Percentiles rank a stretch among this genome's conserved stretches.
Evolutionary conservation across 2,329 filamentous ascomycete species (phyloP).

Genomic region (Tolypocladium sp.): DNA sequence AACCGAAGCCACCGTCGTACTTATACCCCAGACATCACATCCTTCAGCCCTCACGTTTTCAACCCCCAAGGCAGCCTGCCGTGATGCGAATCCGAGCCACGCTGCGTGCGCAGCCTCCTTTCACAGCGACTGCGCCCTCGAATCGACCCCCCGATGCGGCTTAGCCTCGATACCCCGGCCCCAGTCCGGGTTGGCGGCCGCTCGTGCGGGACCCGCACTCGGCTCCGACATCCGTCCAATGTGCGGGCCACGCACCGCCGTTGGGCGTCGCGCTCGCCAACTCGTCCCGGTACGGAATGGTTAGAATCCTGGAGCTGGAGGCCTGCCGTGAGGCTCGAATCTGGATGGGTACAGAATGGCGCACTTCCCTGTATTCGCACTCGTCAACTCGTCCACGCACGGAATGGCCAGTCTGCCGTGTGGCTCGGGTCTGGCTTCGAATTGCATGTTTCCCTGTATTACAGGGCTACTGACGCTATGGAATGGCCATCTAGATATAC

Average conservation of each 20-base stretch:
- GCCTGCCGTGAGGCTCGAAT: background rate
- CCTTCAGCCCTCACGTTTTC: background rate
- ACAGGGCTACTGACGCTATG: background rate
- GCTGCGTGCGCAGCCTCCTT: background rate
- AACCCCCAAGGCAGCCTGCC: background rate
- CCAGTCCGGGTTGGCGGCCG: background rate
- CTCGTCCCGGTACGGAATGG: background rate
- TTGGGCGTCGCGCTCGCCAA: background rate
- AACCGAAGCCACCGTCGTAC: background rate
- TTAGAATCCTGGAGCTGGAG: background rate
- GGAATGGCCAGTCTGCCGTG: background rate
- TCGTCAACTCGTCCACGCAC: background rate
- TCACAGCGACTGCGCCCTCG: background rate
- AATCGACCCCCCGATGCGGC: background rate
- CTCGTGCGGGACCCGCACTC: background rate
- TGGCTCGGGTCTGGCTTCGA: background rate
- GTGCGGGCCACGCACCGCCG: background rate
- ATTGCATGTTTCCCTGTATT: background rate
- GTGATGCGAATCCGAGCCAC: background rate
- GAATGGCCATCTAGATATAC: background rate
- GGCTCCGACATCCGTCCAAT: background rate
- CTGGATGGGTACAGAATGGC: background rate
- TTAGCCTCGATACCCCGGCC: background rate
- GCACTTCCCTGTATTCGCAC: background rate
- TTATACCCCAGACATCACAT: background rate